Evolutionary conservation across 2,329 filamentous ascomycete species (phyloP).

Genomic region (Allantophomopsis cytisporea): DNA sequence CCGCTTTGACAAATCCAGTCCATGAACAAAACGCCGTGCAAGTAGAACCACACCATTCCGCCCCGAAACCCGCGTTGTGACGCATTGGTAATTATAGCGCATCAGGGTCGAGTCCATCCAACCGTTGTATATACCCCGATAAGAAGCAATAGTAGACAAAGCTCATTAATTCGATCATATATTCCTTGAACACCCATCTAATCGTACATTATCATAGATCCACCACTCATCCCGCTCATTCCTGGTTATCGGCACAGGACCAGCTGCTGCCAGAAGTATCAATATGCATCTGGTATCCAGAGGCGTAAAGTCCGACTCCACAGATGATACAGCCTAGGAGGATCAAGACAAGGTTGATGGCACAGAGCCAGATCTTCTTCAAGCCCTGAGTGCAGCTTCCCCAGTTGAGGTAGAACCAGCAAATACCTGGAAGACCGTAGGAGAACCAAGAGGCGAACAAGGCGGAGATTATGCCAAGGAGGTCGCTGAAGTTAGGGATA

Average conservation of each 20-base stretch:
- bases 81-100: too few species aligned
- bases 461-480: constrained; percentile 48
- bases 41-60: too few species aligned
- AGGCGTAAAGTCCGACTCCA: constrained; percentile 6
- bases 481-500: constrained; percentile 54
- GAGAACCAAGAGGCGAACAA: constrained; percentile 58
- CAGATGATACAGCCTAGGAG: constrained; percentile 6
- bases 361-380: constrained; percentile 4
- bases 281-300: constrained; percentile 1
- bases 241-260: not conserved
- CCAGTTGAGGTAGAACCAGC: constrained; percentile 33
- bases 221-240: not conserved
- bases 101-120: too few species aligned
- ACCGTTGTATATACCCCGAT: too few species aligned
- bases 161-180: too few species aligned
- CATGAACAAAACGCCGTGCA: too few species aligned
- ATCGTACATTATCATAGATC: too few species aligned
- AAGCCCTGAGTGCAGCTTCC: constrained; percentile 18
- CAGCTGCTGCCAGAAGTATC: not conserved
- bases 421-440: constrained; percentile 30
- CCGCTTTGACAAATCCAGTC: too few species aligned
- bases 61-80: too few species aligned
- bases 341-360: constrained; percentile 4
- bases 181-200: too few species aligned
- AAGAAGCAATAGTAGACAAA: too few species aligned